These are phyloP conservation scores for Choiromyces venosus DNA, from an alignment of 495 filamentous ascomycete species.

Conservation along the genomic window DNA sequence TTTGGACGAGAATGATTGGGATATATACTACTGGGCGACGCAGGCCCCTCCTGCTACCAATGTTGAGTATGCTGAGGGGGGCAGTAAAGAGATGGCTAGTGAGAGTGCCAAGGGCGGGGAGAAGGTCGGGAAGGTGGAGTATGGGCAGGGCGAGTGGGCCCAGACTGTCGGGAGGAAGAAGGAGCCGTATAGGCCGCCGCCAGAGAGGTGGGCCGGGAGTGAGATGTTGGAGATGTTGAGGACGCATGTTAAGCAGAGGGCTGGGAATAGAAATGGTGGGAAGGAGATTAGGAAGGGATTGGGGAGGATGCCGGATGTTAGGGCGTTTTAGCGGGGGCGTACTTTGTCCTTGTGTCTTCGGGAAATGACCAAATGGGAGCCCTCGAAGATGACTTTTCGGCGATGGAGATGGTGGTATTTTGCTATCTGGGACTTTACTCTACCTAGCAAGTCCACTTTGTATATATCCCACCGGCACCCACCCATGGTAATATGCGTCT, in stretches of 20 bases:
- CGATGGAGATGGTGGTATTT: not conserved
- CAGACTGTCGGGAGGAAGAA: constrained; percentile 93
- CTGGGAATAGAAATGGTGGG: constrained; percentile 29
- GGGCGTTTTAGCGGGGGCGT: constrained; percentile 18
- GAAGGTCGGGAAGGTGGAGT: constrained; percentile 34
- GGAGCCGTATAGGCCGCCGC: constrained; percentile 88
- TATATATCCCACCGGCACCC: not conserved
- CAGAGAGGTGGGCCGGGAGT: constrained; percentile 72
- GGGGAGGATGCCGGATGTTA: constrained; percentile 40
- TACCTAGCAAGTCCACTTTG: not conserved
- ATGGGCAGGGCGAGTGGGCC: constrained; percentile 72
- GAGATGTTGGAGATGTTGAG: constrained; percentile 71
- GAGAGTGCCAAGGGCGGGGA: constrained; percentile 41
- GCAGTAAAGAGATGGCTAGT: not conserved
- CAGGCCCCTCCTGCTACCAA: constrained; percentile 62
- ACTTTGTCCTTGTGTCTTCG: not conserved
- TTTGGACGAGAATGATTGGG: constrained; percentile 99
- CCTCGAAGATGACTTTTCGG: not conserved
- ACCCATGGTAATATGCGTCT: not conserved
- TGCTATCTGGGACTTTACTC: not conserved
- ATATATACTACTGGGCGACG: constrained; percentile 99
- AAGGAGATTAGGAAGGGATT: constrained; percentile 8
- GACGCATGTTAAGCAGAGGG: constrained; percentile 60
- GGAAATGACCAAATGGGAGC: not conserved
- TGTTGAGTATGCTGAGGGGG: constrained; percentile 37